Evolutionary conservation across 495 filamentous ascomycete genomes (phyloP).

Genomic region (Friedmanniomyces endolithicus): DNA sequence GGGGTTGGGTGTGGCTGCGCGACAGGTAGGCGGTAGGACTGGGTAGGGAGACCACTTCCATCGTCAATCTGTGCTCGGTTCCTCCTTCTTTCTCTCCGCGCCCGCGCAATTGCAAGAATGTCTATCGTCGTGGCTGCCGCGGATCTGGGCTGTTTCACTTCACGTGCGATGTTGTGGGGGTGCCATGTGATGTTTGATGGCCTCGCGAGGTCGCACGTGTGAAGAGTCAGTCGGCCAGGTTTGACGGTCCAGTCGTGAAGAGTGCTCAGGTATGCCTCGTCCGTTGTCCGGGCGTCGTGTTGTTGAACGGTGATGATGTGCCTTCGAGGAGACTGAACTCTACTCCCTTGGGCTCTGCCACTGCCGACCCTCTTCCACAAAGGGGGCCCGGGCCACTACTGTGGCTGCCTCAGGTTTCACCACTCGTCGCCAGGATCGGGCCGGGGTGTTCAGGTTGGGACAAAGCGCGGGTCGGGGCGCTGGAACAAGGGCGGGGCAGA

Average conservation of each 20-base stretch:
- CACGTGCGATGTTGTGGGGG: background rate
- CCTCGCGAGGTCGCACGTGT: background rate
- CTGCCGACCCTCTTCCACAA: background rate
- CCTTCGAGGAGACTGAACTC: background rate
- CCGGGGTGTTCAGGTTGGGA: background rate
- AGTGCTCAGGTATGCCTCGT: background rate
- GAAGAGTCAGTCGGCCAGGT: background rate
- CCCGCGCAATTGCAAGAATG: too few species aligned
- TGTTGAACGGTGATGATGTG: background rate
- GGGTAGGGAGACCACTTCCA: slow-evolving; percentile 27
- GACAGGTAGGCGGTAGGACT: slow-evolving; percentile 13
- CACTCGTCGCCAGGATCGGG: background rate
- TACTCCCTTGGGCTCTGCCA: background rate
- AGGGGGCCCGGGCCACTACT: too few species aligned
- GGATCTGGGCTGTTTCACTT: background rate
- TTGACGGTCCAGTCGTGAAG: background rate
- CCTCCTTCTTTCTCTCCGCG: too few species aligned
- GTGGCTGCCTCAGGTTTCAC: background rate
- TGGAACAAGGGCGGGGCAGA: background rate
- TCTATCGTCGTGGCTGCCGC: background rate
- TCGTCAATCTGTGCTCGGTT: background rate
- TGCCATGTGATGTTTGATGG: background rate
- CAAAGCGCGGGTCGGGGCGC: background rate
- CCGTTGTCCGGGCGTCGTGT: background rate
- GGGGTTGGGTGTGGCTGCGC: slow-evolving; percentile 21